Percentiles rank a stretch among this genome's conserved stretches.
Conservation (phyloP, 805 yeast genomes). For the Myxozyma nipponensis region DNA sequence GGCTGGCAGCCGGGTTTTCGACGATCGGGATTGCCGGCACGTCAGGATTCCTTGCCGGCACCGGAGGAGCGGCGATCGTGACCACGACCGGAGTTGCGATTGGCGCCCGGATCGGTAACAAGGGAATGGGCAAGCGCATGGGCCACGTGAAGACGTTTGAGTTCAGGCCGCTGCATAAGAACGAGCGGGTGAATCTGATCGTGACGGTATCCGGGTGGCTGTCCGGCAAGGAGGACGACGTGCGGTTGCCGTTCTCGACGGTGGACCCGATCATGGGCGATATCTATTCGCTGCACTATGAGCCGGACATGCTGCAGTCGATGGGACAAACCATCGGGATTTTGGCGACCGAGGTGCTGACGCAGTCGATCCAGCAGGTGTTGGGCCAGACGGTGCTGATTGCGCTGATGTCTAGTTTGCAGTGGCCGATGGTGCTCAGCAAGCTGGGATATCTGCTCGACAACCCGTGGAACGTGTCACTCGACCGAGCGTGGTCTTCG, state of each 20-base stretch:
- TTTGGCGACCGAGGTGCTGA: constrained; percentile 86
- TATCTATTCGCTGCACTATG: constrained; percentile 88
- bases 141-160: constrained; percentile 94
- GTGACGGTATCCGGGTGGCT: constrained; percentile 97
- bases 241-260: constrained; percentile 90
- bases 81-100: constrained; percentile 87
- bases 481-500: constrained; percentile 96
- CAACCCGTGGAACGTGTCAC: constrained; percentile 96
- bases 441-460: constrained; percentile 85
- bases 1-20: constrained; percentile 93
- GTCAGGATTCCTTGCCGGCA: constrained; percentile 86
- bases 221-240: constrained; percentile 92
- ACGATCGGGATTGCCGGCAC: constrained; percentile 96
- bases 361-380: constrained; percentile 92
- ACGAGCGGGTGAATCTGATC: constrained; percentile 79
- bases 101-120: constrained; percentile 84
- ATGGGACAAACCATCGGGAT: constrained; percentile 95
- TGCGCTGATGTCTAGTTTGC: constrained; percentile 89
- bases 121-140: constrained; percentile 79
- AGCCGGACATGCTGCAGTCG: constrained; percentile 93
- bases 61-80: constrained; percentile 92
- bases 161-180: constrained; percentile 86
- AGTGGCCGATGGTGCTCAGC: constrained; percentile 85
- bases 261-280: constrained; percentile 99
- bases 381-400: constrained; percentile 86